Percentiles rank a stretch among this genome's conserved stretches.
Evolutionary conservation across 2,329 filamentous ascomycete species (phyloP).

Genomic region (Microcyclospora tardicrescens): DNA sequence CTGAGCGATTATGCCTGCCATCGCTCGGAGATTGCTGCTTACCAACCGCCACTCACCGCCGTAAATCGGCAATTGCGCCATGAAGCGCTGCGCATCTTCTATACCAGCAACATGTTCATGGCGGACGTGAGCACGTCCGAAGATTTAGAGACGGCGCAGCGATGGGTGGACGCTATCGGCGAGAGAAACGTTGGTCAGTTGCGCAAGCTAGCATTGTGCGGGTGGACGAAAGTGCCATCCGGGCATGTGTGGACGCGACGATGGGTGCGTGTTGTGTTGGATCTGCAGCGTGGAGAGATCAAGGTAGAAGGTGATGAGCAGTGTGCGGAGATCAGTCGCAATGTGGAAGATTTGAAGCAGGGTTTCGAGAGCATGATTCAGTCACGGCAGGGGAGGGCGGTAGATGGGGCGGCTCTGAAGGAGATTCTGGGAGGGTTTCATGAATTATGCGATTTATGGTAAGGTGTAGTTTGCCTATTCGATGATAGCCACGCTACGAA

Average conservation of each 20-base stretch:
- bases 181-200: constrained; percentile 10
- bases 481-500: too few species aligned
- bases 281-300: constrained; percentile 11
- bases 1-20: constrained; percentile 9
- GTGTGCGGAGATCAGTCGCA: neutral
- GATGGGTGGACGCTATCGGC: constrained; percentile 12
- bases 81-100: constrained; percentile 14
- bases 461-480: too few species aligned
- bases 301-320: constrained; percentile 1
- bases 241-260: constrained; percentile 12
- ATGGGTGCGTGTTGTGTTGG: constrained; percentile 11
- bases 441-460: constrained; percentile 3
- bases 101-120: constrained; percentile 14
- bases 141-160: constrained; percentile 9
- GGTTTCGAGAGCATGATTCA: constrained; percentile 6
- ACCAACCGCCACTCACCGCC: constrained; percentile 9
- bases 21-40: constrained; percentile 9
- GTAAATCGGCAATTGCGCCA: constrained; percentile 12
- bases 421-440: constrained; percentile 10
- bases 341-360: constrained; percentile 7
- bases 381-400: constrained; percentile 5
- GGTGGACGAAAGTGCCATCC: constrained; percentile 13
- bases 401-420: constrained; percentile 6
- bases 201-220: constrained; percentile 9
- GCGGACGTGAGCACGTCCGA: constrained; percentile 10